phyloP scores from a whole-genome alignment of 306 rosid genomes.

The Macrotyloma uniflorum region DNA sequence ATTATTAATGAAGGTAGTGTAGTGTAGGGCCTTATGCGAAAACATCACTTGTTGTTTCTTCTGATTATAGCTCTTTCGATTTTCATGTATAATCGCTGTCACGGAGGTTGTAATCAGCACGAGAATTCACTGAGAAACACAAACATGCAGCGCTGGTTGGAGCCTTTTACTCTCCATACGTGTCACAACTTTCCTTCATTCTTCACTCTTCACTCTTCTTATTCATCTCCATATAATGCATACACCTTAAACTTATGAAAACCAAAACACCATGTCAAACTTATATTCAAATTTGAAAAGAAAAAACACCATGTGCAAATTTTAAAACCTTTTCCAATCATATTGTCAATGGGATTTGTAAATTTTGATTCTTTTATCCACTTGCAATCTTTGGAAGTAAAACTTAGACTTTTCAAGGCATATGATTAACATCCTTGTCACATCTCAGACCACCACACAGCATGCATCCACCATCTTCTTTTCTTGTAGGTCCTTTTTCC shows the following conservation, averaged over 20 bases:
- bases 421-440: background rate
- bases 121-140: background rate
- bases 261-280: no score
- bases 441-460: conserved; percentile 8
- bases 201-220: background rate
- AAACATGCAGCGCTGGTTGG: background rate
- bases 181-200: conserved; percentile 2
- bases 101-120: background rate
- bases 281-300: no score
- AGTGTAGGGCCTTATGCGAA: no score
- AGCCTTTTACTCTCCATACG: background rate
- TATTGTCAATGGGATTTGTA: background rate
- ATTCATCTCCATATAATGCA: background rate
- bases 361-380: conserved; percentile 14
- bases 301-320: no score
- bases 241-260: no score
- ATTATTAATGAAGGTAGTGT: background rate
- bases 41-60: background rate
- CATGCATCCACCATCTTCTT: conserved; percentile 28
- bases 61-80: background rate
- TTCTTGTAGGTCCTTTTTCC: conserved; percentile 41
- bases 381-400: conserved; percentile 2
- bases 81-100: conserved; percentile 7
- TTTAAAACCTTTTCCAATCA: background rate
- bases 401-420: background rate